phyloP scores from a whole-genome alignment of 1,284 basidiomycete species.

The Melampsora abietis-canadensis region DNA sequence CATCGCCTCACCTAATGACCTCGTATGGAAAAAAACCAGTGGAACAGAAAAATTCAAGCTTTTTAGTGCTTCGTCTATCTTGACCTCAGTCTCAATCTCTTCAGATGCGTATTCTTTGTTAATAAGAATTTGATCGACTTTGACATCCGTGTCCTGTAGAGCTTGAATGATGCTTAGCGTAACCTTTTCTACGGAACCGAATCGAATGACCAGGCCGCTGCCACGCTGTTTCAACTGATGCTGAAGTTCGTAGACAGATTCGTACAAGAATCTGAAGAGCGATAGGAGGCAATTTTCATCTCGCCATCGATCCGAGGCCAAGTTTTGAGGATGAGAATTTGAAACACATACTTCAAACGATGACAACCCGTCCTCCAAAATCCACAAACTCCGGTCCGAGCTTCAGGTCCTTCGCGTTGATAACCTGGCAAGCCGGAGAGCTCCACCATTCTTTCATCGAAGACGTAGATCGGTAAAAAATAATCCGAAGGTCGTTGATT shows the following conservation, averaged over 20 bases:
- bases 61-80: neutral
- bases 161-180: constrained; percentile 54
- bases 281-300: neutral
- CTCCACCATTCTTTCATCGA: constrained; percentile 59
- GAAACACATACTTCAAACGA: constrained; percentile 50
- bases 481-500: constrained; percentile 53
- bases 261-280: constrained; percentile 55
- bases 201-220: constrained; percentile 58
- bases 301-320: neutral
- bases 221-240: constrained; percentile 54
- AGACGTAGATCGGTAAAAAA: constrained; percentile 60
- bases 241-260: constrained; percentile 58
- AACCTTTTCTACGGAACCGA: constrained; percentile 57
- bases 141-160: constrained; percentile 53
- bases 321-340: neutral
- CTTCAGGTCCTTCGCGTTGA: constrained; percentile 51
- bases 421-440: constrained; percentile 57
- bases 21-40: constrained; percentile 24
- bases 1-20: constrained; percentile 26
- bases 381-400: constrained; percentile 52
- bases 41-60: constrained; percentile 16
- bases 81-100: constrained; percentile 41
- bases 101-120: constrained; percentile 54
- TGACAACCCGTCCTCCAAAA: constrained; percentile 59
- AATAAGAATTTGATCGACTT: constrained; percentile 57